phyloP scores from a whole-genome alignment of 2,329 filamentous ascomycete species.

The Arthrobotrys sphaeroides region DNA sequence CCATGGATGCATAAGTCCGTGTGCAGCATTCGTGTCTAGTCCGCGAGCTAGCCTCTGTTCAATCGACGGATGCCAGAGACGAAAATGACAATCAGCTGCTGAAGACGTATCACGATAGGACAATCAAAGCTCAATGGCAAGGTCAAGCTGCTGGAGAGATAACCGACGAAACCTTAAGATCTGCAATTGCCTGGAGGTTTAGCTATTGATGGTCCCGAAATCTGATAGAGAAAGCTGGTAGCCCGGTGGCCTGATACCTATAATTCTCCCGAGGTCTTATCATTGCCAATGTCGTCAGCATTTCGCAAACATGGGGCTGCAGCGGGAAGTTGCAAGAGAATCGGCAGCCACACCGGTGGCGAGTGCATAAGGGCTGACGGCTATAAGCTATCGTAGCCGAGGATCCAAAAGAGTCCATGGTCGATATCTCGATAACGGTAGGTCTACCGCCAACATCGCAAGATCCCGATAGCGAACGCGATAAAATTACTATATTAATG shows the following conservation, averaged over 20 bases:
- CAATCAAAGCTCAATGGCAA: too few species aligned
- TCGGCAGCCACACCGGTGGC: constrained; percentile 8
- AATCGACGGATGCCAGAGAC: not conserved
- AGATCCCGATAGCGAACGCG: not conserved
- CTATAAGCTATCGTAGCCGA: constrained; percentile 10
- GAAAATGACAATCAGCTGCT: not conserved
- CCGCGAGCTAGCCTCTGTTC: not conserved
- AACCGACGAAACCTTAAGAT: constrained; percentile 12
- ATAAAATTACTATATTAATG: not conserved
- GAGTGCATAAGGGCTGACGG: not conserved
- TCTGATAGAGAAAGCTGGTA: not conserved
- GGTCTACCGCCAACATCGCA: not conserved
- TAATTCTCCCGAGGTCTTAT: constrained; percentile 9
- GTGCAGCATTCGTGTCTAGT: not conserved
- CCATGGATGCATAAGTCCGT: constrained; percentile 3
- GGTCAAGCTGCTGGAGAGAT: constrained; percentile 1
- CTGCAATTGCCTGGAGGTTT: not conserved
- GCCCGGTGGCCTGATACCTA: constrained; percentile 1
- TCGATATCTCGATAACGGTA: not conserved
- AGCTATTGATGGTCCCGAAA: constrained; percentile 1
- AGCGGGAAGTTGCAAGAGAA: not conserved
- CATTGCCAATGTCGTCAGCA: constrained; percentile 23
- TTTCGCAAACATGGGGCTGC: constrained; percentile 14
- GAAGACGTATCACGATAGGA: not conserved
- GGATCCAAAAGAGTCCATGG: not conserved